A percentile compares a stretch with the other conserved stretches of the same genome.
phyloP scores from a whole-genome alignment of 768 basidiomycete genomes.

The Clavaria fumosa region DNA sequence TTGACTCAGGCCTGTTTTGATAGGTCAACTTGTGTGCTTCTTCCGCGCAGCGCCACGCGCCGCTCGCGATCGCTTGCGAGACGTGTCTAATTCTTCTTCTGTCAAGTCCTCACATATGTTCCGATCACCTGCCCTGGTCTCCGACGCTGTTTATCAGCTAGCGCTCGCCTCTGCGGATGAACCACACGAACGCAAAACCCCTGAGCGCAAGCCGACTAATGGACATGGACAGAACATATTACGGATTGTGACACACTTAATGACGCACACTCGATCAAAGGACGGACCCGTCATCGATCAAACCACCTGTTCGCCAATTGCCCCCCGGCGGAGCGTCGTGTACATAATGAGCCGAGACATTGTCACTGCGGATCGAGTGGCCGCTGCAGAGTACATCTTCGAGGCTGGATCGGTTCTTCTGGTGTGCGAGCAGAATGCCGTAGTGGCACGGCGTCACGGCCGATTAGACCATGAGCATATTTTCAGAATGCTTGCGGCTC shows the following conservation, averaged over 20 bases:
- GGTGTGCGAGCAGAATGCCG: constrained; percentile 45
- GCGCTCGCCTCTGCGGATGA: constrained; percentile 47
- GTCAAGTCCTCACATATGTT: constrained; percentile 18
- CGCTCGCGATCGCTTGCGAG: constrained; percentile 41
- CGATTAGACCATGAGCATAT: constrained; percentile 58
- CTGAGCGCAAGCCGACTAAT: constrained; percentile 30
- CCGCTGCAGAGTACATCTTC: constrained; percentile 51
- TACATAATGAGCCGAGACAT: constrained; percentile 37
- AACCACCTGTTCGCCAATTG: constrained; percentile 26
- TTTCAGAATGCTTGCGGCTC: constrained; percentile 38
- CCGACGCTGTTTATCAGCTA: constrained; percentile 58
- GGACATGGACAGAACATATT: constrained; percentile 45
- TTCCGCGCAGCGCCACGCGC: constrained; percentile 64
- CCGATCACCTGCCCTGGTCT: constrained; percentile 54
- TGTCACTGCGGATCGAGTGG: constrained; percentile 35
- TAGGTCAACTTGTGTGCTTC: constrained; percentile 80
- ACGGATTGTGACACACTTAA: constrained; percentile 74
- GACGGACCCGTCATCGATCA: too few relatives aligned
- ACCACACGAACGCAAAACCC: constrained; percentile 20
- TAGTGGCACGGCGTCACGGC: constrained; percentile 39
- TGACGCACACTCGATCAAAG: too few relatives aligned
- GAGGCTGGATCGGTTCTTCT: constrained; percentile 24
- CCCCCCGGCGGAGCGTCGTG: constrained; percentile 41
- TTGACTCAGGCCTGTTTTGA: background rate
- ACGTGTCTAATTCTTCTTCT: constrained; percentile 33